Percentiles rank a stretch among this genome's conserved stretches.
Evolutionary conservation across 2,329 filamentous ascomycete species (phyloP).

Genomic region (Sphaceloma murrayae): DNA sequence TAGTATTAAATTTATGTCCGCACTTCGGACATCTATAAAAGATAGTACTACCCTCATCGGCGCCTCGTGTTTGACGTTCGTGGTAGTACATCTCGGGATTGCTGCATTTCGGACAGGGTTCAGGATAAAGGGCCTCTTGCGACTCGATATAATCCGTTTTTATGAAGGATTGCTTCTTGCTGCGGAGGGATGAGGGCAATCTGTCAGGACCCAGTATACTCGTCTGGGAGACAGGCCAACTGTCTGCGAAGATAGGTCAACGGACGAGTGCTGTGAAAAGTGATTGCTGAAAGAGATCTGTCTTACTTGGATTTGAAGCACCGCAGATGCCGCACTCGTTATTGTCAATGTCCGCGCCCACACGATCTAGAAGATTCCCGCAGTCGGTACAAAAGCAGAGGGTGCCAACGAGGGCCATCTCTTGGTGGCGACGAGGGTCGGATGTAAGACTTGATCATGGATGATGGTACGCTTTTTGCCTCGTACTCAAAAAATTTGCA

Average conservation of each 20-base stretch:
- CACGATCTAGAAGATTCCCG: conserved; percentile 76
- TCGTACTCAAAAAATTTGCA: too few relatives aligned
- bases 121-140: conserved; percentile 60
- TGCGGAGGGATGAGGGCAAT: conserved; percentile 76
- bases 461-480: too few relatives aligned
- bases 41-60: conserved; percentile 87
- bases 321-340: conserved; percentile 80
- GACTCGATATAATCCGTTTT: conserved; percentile 65
- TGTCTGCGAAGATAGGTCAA: conserved; percentile 45
- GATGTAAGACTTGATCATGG: too few relatives aligned
- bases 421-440: too few relatives aligned
- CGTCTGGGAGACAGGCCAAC: conserved; percentile 61
- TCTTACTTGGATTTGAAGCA: conserved; percentile 62
- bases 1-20: too few relatives aligned
- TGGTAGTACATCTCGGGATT: conserved; percentile 74
- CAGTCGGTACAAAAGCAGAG: conserved; percentile 88
- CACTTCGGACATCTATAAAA: conserved; percentile 73
- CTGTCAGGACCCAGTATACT: conserved; percentile 77
- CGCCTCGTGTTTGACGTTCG: conserved; percentile 75
- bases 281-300: not conserved
- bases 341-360: conserved; percentile 64
- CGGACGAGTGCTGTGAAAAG: not conserved
- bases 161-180: conserved; percentile 66
- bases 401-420: conserved; percentile 87
- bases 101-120: conserved; percentile 72